Conservation (phyloP, 2,329 filamentous ascomycete genomes). For the Aureobasidium lini region DNA sequence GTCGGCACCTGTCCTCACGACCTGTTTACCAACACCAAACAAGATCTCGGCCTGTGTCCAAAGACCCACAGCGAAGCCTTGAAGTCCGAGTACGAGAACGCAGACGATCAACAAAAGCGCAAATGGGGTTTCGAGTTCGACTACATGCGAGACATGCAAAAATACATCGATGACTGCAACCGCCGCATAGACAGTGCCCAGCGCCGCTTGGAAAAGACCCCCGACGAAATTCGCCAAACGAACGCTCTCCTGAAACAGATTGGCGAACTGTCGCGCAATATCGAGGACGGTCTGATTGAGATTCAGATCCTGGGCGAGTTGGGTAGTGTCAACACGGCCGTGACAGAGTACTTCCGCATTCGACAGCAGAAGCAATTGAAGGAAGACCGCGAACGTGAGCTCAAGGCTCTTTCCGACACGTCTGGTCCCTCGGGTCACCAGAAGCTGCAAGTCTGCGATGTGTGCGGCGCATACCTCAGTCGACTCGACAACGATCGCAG, state of each 20-base stretch:
- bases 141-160: conserved; percentile 91
- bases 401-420: conserved; percentile 86
- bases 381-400: conserved; percentile 73
- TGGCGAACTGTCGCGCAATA: conserved; percentile 67
- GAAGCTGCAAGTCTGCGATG: conserved; percentile 97
- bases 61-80: conserved; percentile 83
- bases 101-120: conserved; percentile 62
- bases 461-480: conserved; percentile 90
- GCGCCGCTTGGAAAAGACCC: conserved; percentile 87
- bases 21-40: conserved; percentile 98
- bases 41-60: conserved; percentile 84
- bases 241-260: conserved; percentile 85
- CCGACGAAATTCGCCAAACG: conserved; percentile 93
- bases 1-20: conserved; percentile 94
- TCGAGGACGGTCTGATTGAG: conserved; percentile 77
- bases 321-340: conserved; percentile 69
- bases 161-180: conserved; percentile 96
- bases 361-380: conserved; percentile 74
- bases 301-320: conserved; percentile 77
- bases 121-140: conserved; percentile 91
- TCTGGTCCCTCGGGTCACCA: conserved; percentile 90
- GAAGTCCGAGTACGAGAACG: conserved; percentile 78
- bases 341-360: conserved; percentile 83
- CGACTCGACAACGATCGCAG: conserved; percentile 89
- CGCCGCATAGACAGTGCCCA: conserved; percentile 86